A percentile compares a stretch with the other conserved stretches of the same genome.
phyloP scores from a whole-genome alignment of 2,329 filamentous ascomycete species.

The Sporothrix pseudoabietina region DNA sequence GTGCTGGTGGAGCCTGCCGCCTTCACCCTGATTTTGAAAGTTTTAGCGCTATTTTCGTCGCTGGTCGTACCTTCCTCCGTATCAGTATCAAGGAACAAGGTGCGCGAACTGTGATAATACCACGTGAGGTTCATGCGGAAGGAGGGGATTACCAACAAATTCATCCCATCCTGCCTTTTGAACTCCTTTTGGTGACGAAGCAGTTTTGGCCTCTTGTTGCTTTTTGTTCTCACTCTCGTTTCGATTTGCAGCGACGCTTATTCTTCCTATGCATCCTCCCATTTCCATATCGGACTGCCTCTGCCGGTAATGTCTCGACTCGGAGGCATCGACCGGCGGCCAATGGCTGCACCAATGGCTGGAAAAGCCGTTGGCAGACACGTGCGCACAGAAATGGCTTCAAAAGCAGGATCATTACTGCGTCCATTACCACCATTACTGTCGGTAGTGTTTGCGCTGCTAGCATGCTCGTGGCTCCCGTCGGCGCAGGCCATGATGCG shows the following conservation, averaged over 20 bases:
- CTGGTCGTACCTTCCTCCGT: neutral
- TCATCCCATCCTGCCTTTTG: neutral
- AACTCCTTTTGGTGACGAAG: neutral
- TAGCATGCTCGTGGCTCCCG: slow-evolving; percentile 46
- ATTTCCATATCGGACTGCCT: slow-evolving; percentile 33
- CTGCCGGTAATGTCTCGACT: slow-evolving; percentile 48
- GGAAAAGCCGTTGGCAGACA: slow-evolving; percentile 10
- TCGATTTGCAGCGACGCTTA: neutral
- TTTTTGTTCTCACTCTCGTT: neutral
- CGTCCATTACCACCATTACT: neutral
- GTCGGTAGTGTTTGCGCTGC: slow-evolving; percentile 38
- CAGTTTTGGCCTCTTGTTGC: neutral
- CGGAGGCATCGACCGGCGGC: slow-evolving; percentile 38
- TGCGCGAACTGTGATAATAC: slow-evolving; percentile 7
- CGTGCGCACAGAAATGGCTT: neutral
- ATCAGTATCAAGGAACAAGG: neutral
- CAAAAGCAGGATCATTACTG: neutral
- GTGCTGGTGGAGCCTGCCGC: neutral
- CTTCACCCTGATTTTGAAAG: neutral
- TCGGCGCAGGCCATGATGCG: slow-evolving; percentile 60
- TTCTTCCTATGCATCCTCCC: slow-evolving; percentile 41
- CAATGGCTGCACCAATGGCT: neutral
- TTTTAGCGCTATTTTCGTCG: neutral
- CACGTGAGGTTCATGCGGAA: slow-evolving; percentile 9
- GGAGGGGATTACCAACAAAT: slow-evolving; percentile 12